Conservation (phyloP, 306 rosid species). For the Dryas drummondii region DNA sequence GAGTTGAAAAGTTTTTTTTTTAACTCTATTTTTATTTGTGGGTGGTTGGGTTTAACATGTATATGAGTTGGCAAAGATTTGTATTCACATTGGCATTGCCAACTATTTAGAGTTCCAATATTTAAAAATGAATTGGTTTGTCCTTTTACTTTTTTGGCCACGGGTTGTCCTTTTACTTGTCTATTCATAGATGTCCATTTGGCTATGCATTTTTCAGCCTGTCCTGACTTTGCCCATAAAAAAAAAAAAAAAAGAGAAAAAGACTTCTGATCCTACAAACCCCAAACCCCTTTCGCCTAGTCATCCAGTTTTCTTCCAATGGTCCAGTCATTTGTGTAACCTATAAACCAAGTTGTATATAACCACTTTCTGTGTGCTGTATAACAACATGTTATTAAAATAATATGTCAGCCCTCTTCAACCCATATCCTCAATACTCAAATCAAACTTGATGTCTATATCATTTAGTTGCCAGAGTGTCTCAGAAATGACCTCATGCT, state of each 20-base stretch:
- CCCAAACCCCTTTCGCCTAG: background rate
- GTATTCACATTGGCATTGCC: background rate
- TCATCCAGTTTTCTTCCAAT: background rate
- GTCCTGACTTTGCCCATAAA: background rate
- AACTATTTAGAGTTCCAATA: background rate
- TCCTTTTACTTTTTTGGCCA: background rate
- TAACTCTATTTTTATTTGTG: background rate
- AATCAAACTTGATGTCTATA: background rate
- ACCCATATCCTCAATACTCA: background rate
- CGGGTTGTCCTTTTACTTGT: background rate
- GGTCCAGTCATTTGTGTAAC: constrained; percentile 11
- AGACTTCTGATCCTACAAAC: background rate
- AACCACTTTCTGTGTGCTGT: constrained; percentile 5
- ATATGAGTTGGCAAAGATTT: constrained; percentile 8
- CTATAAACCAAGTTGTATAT: background rate
- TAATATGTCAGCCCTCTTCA: background rate
- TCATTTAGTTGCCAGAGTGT: constrained; percentile 23
- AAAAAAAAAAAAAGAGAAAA: no score
- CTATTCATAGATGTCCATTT: constrained; percentile 2
- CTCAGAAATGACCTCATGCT: background rate
- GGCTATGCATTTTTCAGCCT: background rate
- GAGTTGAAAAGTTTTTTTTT: background rate
- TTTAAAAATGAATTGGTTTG: constrained; percentile 2
- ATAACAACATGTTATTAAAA: constrained; percentile 14
- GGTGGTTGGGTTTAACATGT: constrained; percentile 12